Evolutionary conservation across 1,139 yeast genomes (phyloP).

Genomic region (Suhomyces bribrorum): DNA sequence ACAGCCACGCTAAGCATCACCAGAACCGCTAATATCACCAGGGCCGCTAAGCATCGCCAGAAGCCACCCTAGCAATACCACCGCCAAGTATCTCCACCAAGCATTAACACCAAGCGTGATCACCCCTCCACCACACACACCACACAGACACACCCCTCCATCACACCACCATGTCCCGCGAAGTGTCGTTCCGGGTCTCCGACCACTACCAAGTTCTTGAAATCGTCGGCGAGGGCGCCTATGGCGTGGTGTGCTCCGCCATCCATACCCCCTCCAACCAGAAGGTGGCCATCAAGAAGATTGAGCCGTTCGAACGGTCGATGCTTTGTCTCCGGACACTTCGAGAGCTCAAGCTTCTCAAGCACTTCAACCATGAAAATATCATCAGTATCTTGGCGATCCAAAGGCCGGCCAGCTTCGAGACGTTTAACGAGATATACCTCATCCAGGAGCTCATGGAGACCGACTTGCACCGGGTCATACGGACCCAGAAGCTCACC

Average conservation of each 20-base stretch:
- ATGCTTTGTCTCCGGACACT: constrained; percentile 90
- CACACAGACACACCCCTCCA: too few species aligned
- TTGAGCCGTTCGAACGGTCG: constrained; percentile 89
- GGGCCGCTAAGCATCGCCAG: too few species aligned
- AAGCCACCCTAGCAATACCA: too few species aligned
- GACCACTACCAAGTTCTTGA: constrained; percentile 83
- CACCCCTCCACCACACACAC: too few species aligned
- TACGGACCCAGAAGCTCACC: constrained; percentile 76
- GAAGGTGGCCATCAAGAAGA: constrained; percentile 72
- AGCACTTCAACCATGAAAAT: constrained; percentile 89
- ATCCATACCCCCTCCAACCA: constrained; percentile 84
- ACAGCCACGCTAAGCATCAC: too few species aligned
- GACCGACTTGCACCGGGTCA: constrained; percentile 89
- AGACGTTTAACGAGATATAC: constrained; percentile 81
- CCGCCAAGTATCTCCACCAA: too few species aligned
- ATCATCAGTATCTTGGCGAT: constrained; percentile 88
- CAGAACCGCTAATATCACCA: too few species aligned
- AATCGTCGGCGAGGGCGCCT: constrained; percentile 95
- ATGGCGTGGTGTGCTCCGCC: constrained; percentile 94
- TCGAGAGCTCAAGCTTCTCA: constrained; percentile 82
- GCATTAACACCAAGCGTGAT: too few species aligned
- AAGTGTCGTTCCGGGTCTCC: constrained; percentile 80
- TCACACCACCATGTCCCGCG: constrained; percentile 25
- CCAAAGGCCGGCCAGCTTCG: constrained; percentile 80
- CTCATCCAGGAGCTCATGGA: constrained; percentile 95